Conservation (phyloP, 164 flowering plant genomes). For the Chloranthus sessilifolius region DNA sequence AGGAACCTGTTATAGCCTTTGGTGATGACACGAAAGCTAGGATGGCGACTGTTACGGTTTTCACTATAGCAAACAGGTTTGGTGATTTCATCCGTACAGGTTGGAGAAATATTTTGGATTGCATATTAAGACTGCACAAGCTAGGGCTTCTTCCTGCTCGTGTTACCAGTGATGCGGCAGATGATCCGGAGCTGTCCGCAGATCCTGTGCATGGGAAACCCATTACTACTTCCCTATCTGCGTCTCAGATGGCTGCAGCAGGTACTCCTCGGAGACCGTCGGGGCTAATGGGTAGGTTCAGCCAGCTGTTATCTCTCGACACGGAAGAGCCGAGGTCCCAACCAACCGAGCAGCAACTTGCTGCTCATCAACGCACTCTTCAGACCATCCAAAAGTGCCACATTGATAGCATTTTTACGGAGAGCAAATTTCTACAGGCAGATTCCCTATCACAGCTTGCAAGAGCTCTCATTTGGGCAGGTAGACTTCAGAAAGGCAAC, state of each 20-base stretch:
- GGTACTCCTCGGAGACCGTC: constrained; percentile 30
- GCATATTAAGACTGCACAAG: constrained; percentile 37
- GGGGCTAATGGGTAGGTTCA: constrained; percentile 37
- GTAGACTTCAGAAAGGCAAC: constrained; percentile 26
- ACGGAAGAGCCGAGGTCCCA: constrained; percentile 34
- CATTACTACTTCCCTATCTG: constrained; percentile 21
- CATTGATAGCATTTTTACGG: constrained; percentile 35
- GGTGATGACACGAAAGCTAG: constrained; percentile 31
- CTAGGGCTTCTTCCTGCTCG: constrained; percentile 35
- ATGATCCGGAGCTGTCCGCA: constrained; percentile 25
- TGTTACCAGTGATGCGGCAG: constrained; percentile 27
- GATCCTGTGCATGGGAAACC: constrained; percentile 24
- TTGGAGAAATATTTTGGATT: constrained; percentile 39
- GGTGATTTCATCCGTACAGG: constrained; percentile 39
- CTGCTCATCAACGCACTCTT: constrained; percentile 35
- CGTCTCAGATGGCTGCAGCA: constrained; percentile 22
- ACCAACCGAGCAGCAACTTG: constrained; percentile 33
- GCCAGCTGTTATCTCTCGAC: constrained; percentile 34
- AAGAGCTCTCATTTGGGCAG: constrained; percentile 31
- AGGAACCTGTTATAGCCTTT: constrained; percentile 27
- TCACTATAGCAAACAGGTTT: constrained; percentile 19
- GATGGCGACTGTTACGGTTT: constrained; percentile 27
- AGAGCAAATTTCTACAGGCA: constrained; percentile 32
- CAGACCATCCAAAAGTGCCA: constrained; percentile 38
- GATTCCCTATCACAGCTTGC: constrained; percentile 33